Conservation (phyloP, 768 basidiomycete species). For the Kwoniella mangroviensis region DNA sequence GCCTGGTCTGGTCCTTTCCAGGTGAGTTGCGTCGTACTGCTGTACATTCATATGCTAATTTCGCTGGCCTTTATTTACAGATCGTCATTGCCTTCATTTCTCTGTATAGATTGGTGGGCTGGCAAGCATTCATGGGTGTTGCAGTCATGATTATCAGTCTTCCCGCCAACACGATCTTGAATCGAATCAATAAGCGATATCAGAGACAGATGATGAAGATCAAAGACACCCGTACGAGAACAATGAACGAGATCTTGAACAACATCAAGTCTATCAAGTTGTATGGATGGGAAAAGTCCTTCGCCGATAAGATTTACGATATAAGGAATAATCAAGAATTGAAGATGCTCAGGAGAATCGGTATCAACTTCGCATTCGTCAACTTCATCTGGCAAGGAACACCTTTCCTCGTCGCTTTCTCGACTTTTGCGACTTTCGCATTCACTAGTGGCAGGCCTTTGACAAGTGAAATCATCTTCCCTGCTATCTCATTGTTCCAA, state of each 20-base stretch:
- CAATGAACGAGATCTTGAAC: slow-evolving; percentile 91
- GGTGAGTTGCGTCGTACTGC: slow-evolving; percentile 51
- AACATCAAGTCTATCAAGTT: slow-evolving; percentile 76
- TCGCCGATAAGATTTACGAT: slow-evolving; percentile 74
- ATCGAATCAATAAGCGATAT: slow-evolving; percentile 61
- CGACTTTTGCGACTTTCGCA: slow-evolving; percentile 59
- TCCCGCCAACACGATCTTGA: slow-evolving; percentile 49
- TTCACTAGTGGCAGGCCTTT: slow-evolving; percentile 64
- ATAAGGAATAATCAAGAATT: slow-evolving; percentile 62
- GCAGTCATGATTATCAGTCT: slow-evolving; percentile 75
- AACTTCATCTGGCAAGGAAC: slow-evolving; percentile 56
- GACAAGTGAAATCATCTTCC: slow-evolving; percentile 91
- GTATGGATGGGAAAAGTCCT: slow-evolving; percentile 94
- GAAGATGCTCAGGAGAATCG: slow-evolving; percentile 79
- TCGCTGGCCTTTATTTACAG: slow-evolving; percentile 57
- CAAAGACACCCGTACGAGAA: slow-evolving; percentile 65
- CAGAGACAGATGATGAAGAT: slow-evolving; percentile 93
- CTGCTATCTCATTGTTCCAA: slow-evolving; percentile 73
- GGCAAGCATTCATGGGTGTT: slow-evolving; percentile 88
- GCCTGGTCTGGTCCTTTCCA: slow-evolving; percentile 84
- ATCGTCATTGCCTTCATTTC: slow-evolving; percentile 87
- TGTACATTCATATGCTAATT: slow-evolving; percentile 5
- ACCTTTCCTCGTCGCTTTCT: slow-evolving; percentile 56
- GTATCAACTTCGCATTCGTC: slow-evolving; percentile 67
- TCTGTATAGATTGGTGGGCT: slow-evolving; percentile 85